phyloP scores from a whole-genome alignment of 2,329 filamentous ascomycete genomes.

The Helotiales sp. region DNA sequence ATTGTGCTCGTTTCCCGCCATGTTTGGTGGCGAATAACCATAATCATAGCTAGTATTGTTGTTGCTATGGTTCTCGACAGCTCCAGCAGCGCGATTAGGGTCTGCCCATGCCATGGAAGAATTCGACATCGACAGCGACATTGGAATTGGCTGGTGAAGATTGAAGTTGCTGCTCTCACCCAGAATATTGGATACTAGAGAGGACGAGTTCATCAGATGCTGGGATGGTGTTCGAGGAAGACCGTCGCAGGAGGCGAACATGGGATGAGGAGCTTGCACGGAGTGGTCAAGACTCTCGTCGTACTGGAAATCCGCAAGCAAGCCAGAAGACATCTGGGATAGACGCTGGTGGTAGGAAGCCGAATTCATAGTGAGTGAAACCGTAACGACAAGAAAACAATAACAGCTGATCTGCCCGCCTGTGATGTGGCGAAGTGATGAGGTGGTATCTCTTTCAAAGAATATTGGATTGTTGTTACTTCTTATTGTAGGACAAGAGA shows the following conservation, averaged over 20 bases:
- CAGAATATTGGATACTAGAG: slow-evolving; percentile 26
- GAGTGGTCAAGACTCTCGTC: slow-evolving; percentile 25
- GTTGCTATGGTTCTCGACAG: slow-evolving; percentile 28
- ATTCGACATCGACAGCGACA: slow-evolving; percentile 32
- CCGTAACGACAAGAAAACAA: slow-evolving; percentile 11
- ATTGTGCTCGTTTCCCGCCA: slow-evolving; percentile 25
- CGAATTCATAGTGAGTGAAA: slow-evolving; percentile 36
- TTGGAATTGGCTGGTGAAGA: slow-evolving; percentile 24
- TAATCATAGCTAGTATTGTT: slow-evolving; percentile 29
- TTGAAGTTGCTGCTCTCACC: slow-evolving; percentile 25
- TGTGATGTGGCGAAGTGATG: slow-evolving; percentile 35
- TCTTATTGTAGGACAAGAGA: slow-evolving; percentile 37
- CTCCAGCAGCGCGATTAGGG: slow-evolving; percentile 20
- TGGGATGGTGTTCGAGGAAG: slow-evolving; percentile 35
- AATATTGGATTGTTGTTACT: slow-evolving; percentile 31
- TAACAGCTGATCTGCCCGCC: slow-evolving; percentile 27
- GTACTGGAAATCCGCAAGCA: slow-evolving; percentile 34
- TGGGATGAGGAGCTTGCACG: slow-evolving; percentile 31
- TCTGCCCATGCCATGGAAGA: slow-evolving; percentile 29
- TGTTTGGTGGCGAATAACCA: slow-evolving; percentile 28
- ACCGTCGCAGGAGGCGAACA: slow-evolving; percentile 36
- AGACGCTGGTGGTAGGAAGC: slow-evolving; percentile 32
- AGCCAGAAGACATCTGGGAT: slow-evolving; percentile 31
- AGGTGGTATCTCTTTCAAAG: slow-evolving; percentile 32
- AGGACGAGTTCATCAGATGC: slow-evolving; percentile 32